Percentiles rank a stretch among this genome's conserved stretches.
Evolutionary conservation across 495 filamentous ascomycete genomes (phyloP).

Genomic region (Acidiella bohemica): DNA sequence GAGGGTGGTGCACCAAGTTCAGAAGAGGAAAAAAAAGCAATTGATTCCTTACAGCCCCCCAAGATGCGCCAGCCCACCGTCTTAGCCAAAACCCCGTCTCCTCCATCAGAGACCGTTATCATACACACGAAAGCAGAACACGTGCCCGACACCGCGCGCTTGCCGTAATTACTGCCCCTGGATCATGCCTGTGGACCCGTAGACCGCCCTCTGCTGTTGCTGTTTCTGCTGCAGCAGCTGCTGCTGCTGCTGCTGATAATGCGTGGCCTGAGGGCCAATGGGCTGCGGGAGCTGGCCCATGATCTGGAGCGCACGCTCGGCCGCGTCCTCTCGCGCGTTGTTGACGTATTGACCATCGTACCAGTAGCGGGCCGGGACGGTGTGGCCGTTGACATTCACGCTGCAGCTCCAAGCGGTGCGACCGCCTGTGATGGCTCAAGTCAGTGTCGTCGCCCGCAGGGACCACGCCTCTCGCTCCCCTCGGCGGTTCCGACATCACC

Average conservation of each 20-base stretch:
- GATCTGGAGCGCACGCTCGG: conserved; percentile 28
- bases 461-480: conserved; percentile 6
- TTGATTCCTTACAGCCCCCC: too few relatives aligned
- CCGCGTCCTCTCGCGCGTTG: conserved; percentile 83
- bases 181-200: conserved; percentile 1
- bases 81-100: too few relatives aligned
- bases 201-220: too few relatives aligned
- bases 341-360: conserved; percentile 77
- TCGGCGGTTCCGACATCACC: conserved; percentile 21
- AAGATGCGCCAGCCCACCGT: too few relatives aligned
- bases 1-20: too few relatives aligned
- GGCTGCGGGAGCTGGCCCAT: conserved; percentile 15
- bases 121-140: neutral
- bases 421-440: conserved; percentile 49
- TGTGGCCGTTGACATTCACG: conserved; percentile 45
- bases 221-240: too few relatives aligned
- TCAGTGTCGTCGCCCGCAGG: conserved; percentile 1
- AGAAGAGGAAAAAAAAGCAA: too few relatives aligned
- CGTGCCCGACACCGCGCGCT: too few relatives aligned
- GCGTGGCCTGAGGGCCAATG: conserved; percentile 1
- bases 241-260: conserved; percentile 16
- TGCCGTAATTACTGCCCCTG: too few relatives aligned
- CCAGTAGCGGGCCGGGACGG: conserved; percentile 64
- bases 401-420: conserved; percentile 80
- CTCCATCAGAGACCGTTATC: too few relatives aligned